phyloP scores from a whole-genome alignment of 2,329 filamentous ascomycete species.

The Emmonsiellopsis sp. region DNA sequence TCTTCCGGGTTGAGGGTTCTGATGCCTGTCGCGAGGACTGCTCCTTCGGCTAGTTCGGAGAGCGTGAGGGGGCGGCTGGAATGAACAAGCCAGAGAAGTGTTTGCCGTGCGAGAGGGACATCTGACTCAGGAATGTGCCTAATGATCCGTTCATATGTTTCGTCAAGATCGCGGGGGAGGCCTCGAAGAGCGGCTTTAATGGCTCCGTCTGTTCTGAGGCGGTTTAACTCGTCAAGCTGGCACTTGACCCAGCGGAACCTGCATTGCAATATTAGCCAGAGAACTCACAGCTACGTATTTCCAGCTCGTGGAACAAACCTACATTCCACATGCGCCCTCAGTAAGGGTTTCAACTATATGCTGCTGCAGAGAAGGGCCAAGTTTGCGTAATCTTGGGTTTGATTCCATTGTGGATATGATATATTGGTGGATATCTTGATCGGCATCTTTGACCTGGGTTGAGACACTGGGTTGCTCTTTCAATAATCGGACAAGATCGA shows the following conservation, averaged over 20 bases:
- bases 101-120: constrained; percentile 1
- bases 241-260: constrained; percentile 6
- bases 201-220: constrained; percentile 1
- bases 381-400: background rate
- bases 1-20: background rate
- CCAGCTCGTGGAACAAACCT: background rate
- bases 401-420: background rate
- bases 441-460: constrained; percentile 1
- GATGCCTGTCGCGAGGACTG: background rate
- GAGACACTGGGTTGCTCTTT: background rate
- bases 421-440: constrained; percentile 1
- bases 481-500: constrained; percentile 1
- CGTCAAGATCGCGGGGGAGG: constrained; percentile 2
- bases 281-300: background rate
- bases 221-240: constrained; percentile 3
- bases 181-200: constrained; percentile 1
- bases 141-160: constrained; percentile 4
- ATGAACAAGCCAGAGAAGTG: constrained; percentile 4
- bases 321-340: constrained; percentile 4
- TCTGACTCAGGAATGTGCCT: background rate
- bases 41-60: background rate
- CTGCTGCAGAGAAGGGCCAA: background rate
- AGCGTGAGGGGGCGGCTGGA: constrained; percentile 1
- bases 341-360: constrained; percentile 2
- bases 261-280: background rate